Conservation (phyloP, 1,139 yeast genomes). For the Taphrina communis region DNA sequence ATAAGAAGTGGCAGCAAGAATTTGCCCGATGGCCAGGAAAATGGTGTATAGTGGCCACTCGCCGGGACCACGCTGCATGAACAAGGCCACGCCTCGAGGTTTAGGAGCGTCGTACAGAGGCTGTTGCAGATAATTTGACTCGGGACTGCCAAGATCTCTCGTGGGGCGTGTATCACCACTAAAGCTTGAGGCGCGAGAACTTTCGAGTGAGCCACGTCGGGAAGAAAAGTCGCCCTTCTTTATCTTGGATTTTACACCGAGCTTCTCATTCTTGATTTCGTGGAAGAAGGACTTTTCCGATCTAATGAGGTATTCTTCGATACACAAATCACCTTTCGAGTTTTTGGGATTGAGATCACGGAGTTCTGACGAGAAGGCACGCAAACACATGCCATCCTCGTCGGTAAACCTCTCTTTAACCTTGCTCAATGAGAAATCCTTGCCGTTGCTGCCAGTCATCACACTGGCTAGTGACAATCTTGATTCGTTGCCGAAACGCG, state of each 20-base stretch:
- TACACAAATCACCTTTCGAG: conserved; percentile 42
- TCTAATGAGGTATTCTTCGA: conserved; percentile 41
- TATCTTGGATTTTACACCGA: conserved; percentile 39
- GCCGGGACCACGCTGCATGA: conserved; percentile 40
- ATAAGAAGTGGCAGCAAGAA: conserved; percentile 43
- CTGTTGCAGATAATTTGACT: conserved; percentile 28
- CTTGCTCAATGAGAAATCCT: conserved; percentile 42
- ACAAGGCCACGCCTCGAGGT: conserved; percentile 24
- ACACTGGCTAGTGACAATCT: conserved; percentile 43
- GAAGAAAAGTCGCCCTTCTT: conserved; percentile 40
- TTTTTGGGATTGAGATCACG: conserved; percentile 41
- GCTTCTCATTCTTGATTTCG: conserved; percentile 35
- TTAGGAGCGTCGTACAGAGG: conserved; percentile 28
- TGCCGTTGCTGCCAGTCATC: conserved; percentile 41
- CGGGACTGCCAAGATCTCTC: conserved; percentile 38
- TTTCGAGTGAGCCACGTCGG: conserved; percentile 33
- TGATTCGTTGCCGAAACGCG: conserved; percentile 40
- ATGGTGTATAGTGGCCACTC: conserved; percentile 44
- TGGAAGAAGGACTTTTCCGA: conserved; percentile 41
- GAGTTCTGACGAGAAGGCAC: conserved; percentile 37
- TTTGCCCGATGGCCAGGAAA: conserved; percentile 43
- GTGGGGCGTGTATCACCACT: conserved; percentile 31
- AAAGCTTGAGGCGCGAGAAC: conserved; percentile 40
- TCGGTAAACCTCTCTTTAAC: conserved; percentile 42
- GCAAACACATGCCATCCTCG: conserved; percentile 42